Percentiles rank a stretch among this genome's conserved stretches.
Conservation (phyloP, 164 flowering plant genomes). For the Chimonanthus praecox region DNA sequence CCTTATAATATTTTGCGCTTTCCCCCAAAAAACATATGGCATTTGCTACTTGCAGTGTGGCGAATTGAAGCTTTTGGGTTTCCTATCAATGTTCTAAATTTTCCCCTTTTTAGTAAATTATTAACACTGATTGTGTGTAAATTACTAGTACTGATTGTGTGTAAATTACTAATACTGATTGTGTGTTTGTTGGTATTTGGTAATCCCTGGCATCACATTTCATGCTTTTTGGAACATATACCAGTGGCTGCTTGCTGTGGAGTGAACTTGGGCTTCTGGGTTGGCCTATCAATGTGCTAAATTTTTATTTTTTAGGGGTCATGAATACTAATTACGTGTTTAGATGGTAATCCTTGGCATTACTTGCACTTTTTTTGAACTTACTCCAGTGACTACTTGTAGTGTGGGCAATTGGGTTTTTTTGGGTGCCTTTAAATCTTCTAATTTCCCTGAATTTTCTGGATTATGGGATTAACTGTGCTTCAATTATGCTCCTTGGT, state of each 20-base stretch:
- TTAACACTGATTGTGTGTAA: no score
- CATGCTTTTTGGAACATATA: no score
- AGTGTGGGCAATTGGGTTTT: background rate
- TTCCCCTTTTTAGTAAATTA: no score
- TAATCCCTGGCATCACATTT: no score
- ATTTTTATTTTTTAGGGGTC: background rate
- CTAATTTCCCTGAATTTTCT: no score
- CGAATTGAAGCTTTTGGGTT: background rate
- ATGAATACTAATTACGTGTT: background rate
- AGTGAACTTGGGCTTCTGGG: no score
- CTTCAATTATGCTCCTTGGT: background rate
- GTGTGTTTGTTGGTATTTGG: background rate
- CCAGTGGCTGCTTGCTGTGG: no score
- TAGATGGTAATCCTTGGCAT: background rate
- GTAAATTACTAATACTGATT: background rate
- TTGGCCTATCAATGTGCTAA: no score
- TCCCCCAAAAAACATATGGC: no score
- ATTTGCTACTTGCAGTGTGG: background rate
- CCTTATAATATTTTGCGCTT: no score
- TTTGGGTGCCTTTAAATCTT: background rate
- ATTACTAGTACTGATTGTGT: background rate
- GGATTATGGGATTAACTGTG: background rate
- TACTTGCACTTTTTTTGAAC: background rate
- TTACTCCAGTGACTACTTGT: no score
- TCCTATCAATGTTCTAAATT: background rate